Conservation (phyloP, 495 filamentous ascomycete genomes). For the Hypoxylon rickii region DNA sequence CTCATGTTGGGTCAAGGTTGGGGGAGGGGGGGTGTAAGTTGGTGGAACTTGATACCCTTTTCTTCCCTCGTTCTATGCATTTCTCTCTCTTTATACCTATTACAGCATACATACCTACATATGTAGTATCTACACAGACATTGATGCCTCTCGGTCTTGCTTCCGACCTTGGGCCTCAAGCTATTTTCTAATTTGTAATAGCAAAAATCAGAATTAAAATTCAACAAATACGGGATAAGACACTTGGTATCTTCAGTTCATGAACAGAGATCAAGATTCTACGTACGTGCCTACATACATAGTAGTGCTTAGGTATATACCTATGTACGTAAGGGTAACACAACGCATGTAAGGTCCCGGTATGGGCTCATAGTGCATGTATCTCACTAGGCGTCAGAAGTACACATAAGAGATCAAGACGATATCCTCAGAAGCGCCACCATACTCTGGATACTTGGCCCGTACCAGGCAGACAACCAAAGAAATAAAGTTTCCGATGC, state of each 20-base stretch:
- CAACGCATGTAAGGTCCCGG: slow-evolving; percentile 14
- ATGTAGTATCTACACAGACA: no score
- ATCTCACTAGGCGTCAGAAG: no score
- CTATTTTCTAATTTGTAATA: slow-evolving; percentile 35
- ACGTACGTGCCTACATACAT: not conserved
- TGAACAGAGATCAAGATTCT: not conserved
- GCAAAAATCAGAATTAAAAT: slow-evolving; percentile 3
- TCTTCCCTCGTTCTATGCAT: slow-evolving; percentile 19
- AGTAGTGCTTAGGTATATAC: not conserved
- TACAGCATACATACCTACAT: slow-evolving; percentile 8
- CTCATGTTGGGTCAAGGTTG: slow-evolving; percentile 4
- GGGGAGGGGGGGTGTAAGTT: not conserved
- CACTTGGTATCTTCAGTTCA: not conserved
- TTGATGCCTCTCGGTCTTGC: no score
- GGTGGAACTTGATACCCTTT: slow-evolving; percentile 32
- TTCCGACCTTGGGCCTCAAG: no score
- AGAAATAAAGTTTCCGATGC: no score
- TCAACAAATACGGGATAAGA: not conserved
- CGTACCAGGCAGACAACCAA: no score
- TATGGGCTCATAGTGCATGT: no score
- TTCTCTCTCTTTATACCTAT: not conserved
- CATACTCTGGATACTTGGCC: no score
- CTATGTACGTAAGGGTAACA: slow-evolving; percentile 6
- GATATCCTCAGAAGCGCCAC: no score
- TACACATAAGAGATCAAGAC: no score